Base-by-base conservation (phyloP, 768 basidiomycete genomes). In the Rhodotorula toruloides region DNA sequence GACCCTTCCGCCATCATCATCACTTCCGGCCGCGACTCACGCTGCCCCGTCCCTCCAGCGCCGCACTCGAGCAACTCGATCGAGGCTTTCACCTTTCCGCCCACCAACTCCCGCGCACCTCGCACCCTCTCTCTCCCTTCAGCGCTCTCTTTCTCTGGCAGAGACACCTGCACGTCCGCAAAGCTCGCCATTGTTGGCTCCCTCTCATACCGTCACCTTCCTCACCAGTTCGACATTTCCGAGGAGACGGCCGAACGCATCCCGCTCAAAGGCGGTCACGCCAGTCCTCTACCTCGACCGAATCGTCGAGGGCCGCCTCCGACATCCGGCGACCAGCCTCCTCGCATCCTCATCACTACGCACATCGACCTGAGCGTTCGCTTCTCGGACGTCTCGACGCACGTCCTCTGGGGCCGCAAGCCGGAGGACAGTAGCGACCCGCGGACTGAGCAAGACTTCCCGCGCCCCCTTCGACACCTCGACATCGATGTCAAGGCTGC, bases 371-470 rank as follows among this genome's bases (percentile, higher is more conserved):
- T 85, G 27, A 82, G 81, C 9, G 77, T 92, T 27, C 83, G 82
- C 60, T 88, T 92, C 76, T 84, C 84, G 70, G 90, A 94, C 76
- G 76, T 86, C 47, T 89, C 88, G 59, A 81, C 84, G 8, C 85
- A 87, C 36, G 80, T 90, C 4, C 78, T 90, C 6, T 78, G 83
- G 11, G 79, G 81, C 2, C 37, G 27, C 37, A 58, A 61, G 62
- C n/a, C 25, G 1, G 58, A 54, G 7, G 55, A 53, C 8, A 31
- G 19, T 21, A 31, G 56, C 1, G 46, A 62, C 16, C 53, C 61
- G 3, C 25, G 25, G 27, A 37, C 71, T 47, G 16, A 21, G 32
- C 53, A 61, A 22, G 81, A 85, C 62, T 91, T 85, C 72, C 90
- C 91, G 1, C 80, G 81, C n/a, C 78, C 82, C 2, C 79, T 90